Conservation (phyloP, 2,329 filamentous ascomycete species). For the Macrophomina phaseolina region DNA sequence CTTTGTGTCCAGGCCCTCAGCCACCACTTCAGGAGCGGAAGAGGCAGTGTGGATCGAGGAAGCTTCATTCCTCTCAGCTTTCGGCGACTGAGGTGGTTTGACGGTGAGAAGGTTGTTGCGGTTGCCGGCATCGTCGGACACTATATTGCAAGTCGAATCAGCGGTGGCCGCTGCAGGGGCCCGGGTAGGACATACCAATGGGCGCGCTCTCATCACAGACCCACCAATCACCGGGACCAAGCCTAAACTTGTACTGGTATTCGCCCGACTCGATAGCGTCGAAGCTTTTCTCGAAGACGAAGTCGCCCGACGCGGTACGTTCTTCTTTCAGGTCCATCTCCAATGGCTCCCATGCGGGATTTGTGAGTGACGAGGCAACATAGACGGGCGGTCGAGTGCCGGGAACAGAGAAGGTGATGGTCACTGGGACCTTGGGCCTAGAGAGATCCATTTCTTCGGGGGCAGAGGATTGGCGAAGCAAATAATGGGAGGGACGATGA, state of each 20-base stretch:
- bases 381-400: constrained; percentile 71
- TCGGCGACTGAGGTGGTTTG: constrained; percentile 26
- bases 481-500: constrained; percentile 24
- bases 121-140: constrained; percentile 59
- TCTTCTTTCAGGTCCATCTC: constrained; percentile 64
- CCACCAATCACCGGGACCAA: constrained; percentile 73
- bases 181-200: constrained; percentile 55
- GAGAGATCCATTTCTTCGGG: constrained; percentile 23
- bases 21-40: constrained; percentile 18
- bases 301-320: constrained; percentile 57
- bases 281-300: constrained; percentile 64
- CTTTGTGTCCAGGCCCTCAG: background rate
- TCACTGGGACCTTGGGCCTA: constrained; percentile 44
- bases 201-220: constrained; percentile 67
- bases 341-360: constrained; percentile 68
- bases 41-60: background rate
- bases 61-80: background rate
- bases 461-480: background rate
- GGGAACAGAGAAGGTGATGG: constrained; percentile 65
- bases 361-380: constrained; percentile 71
- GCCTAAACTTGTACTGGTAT: constrained; percentile 77
- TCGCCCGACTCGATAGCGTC: constrained; percentile 61
- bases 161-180: constrained; percentile 10
- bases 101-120: constrained; percentile 59
- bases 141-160: constrained; percentile 43